phyloP scores from a whole-genome alignment of 116 monocot genomes.

The Cymodocea nodosa region DNA sequence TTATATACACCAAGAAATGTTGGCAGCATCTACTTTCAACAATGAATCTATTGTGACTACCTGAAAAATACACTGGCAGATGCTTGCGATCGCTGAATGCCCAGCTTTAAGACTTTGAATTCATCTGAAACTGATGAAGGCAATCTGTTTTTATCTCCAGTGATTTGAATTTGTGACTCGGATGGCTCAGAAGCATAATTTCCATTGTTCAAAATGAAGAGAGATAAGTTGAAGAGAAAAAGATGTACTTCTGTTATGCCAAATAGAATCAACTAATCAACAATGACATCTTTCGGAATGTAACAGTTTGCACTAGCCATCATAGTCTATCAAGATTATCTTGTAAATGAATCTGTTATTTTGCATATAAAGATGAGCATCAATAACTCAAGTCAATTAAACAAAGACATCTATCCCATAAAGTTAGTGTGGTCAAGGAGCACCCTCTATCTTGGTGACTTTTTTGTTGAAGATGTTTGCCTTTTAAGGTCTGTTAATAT shows the following conservation, averaged over 20 bases:
- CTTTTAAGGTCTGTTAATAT: constrained; percentile 43
- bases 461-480: constrained; percentile 13
- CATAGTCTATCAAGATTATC: background rate
- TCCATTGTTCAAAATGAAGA: constrained; percentile 24
- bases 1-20: no score
- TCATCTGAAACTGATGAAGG: constrained; percentile 8
- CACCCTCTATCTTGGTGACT: no score
- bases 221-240: background rate
- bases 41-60: background rate
- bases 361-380: background rate
- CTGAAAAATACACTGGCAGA: constrained; percentile 40
- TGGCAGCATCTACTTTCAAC: no score
- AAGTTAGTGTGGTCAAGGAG: no score
- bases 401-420: no score
- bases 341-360: no score
- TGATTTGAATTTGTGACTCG: constrained; percentile 26
- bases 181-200: constrained; percentile 55
- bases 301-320: no score
- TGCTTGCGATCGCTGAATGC: constrained; percentile 26
- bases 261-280: background rate
- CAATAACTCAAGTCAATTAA: background rate
- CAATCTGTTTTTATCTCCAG: constrained; percentile 14
- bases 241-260: background rate
- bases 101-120: constrained; percentile 29
- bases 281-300: no score